Evolutionary conservation across 192 early-diverging fungal genomes (phyloP), one percentile per base, ranked within the genome.

Genomic region (Gonapodya prolifera): DNA sequence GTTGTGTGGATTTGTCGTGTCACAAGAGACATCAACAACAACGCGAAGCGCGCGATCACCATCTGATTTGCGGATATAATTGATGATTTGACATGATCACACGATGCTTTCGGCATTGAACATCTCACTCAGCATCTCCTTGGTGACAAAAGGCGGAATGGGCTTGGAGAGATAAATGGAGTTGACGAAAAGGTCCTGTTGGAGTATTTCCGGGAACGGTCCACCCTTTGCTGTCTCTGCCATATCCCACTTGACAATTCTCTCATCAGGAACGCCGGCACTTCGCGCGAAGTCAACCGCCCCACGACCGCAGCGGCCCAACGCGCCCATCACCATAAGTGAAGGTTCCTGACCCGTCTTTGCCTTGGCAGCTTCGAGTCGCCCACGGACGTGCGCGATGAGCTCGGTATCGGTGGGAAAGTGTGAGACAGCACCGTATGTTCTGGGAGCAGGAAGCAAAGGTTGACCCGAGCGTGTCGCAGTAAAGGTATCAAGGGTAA

Each of bases 321-420:
- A 81, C 34, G 97, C 97, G 45, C 97, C 97, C 93, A 97, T 97
- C n/a, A 99, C 94, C 93, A 99, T 95, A 33, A 99, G 87, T 75
- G 84, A 83, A 34, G 96, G 96, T 36, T 83, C 76, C 75, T 86
- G 83, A 45, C 92, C 92, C 69, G 83, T 85, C 80, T 91, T 88
- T 35, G 80, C 74, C 29, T 80, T 81, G 74, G 91, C 92, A 77
- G 70, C 78, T 34, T 70, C 83, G 70, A 94, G 83, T 31, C 86
- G 82, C 29, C 83, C 83, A 85, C 89, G 91, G 81, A 92, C 88
- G 81, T 93, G 82, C 17, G 78, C 81, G 77, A 96, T 90, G 78
- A 98, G 83, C 30, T 85, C 86, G 45, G 91, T 85, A 80, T 97
- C 94, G 80, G 93, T 94, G 77, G 91, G 90, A 79, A 92, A 96